Conservation (phyloP, 805 yeast species). For the Teunomyces stri region DNA sequence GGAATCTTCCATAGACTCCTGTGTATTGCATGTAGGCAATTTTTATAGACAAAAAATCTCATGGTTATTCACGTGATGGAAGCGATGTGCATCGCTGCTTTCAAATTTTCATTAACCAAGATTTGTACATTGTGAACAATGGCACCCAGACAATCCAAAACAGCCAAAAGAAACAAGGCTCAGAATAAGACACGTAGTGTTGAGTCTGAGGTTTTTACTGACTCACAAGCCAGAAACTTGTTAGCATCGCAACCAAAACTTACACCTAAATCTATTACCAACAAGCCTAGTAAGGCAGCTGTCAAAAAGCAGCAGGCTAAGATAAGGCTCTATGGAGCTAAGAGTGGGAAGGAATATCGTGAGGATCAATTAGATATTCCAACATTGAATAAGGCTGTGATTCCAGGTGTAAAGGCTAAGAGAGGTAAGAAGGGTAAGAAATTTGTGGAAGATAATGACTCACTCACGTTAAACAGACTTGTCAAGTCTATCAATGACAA, state of each 20-base stretch:
- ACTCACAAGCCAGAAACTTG: constrained; percentile 67
- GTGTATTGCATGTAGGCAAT: background rate
- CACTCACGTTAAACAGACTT: constrained; percentile 60
- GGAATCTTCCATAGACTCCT: background rate
- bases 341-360: constrained; percentile 53
- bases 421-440: constrained; percentile 87
- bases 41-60: background rate
- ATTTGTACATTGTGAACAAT: constrained; percentile 20
- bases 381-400: constrained; percentile 72
- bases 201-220: constrained; percentile 64
- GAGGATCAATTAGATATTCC: constrained; percentile 84
- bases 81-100: constrained; percentile 4
- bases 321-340: constrained; percentile 66
- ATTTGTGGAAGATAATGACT: constrained; percentile 69
- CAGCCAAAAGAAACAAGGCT: constrained; percentile 52
- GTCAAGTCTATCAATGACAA: constrained; percentile 80
- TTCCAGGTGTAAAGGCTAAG: constrained; percentile 76
- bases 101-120: background rate
- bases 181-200: constrained; percentile 56
- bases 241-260: constrained; percentile 56
- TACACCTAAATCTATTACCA: constrained; percentile 56
- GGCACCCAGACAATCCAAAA: constrained; percentile 61
- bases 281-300: constrained; percentile 47
- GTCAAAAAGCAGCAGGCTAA: constrained; percentile 67
- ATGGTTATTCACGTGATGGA: background rate